Percentiles rank a stretch among this genome's conserved stretches.
Conservation (phyloP, 208 protist species). For the Zelonia costaricensis region DNA sequence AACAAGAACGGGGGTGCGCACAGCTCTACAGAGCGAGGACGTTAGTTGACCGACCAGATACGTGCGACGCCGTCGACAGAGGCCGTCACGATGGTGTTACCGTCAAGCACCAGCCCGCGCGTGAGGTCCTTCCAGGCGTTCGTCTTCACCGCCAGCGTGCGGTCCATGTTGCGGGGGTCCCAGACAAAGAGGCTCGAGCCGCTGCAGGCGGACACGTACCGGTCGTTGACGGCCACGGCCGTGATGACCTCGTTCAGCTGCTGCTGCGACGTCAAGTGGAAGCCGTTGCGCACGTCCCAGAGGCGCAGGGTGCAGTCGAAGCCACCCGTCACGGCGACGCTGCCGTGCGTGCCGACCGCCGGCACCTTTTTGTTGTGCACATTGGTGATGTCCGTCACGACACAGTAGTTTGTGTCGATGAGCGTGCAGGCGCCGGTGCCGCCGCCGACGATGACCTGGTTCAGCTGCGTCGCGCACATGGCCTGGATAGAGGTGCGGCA, state of each 20-base stretch:
- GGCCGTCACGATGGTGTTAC: constrained; percentile 73
- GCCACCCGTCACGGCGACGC: constrained; percentile 72
- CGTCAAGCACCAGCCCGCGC: constrained; percentile 82
- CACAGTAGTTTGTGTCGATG: constrained; percentile 71
- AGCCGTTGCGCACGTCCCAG: constrained; percentile 78
- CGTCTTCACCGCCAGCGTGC: constrained; percentile 55
- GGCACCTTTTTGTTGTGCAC: constrained; percentile 85
- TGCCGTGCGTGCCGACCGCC: constrained; percentile 67
- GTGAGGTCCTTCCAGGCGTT: constrained; percentile 89
- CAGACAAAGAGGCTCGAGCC: constrained; percentile 81
- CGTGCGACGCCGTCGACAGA: constrained; percentile 84
- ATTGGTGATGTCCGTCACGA: constrained; percentile 65
- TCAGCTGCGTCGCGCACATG: constrained; percentile 69
- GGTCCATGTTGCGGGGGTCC: constrained; percentile 71
- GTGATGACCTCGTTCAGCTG: constrained; percentile 74
- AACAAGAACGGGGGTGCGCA: too few relatives aligned
- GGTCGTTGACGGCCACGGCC: constrained; percentile 72
- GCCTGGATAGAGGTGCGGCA: constrained; percentile 86
- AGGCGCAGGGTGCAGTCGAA: constrained; percentile 83
- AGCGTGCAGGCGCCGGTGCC: constrained; percentile 79
- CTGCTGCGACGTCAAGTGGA: constrained; percentile 62
- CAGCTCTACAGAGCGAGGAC: too few relatives aligned
- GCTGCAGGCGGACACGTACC: constrained; percentile 71
- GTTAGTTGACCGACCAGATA: constrained; percentile 75
- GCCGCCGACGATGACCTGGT: constrained; percentile 78